phyloP scores from a whole-genome alignment of 176 grass and related monocot species.

The Carex myosuroides region DNA sequence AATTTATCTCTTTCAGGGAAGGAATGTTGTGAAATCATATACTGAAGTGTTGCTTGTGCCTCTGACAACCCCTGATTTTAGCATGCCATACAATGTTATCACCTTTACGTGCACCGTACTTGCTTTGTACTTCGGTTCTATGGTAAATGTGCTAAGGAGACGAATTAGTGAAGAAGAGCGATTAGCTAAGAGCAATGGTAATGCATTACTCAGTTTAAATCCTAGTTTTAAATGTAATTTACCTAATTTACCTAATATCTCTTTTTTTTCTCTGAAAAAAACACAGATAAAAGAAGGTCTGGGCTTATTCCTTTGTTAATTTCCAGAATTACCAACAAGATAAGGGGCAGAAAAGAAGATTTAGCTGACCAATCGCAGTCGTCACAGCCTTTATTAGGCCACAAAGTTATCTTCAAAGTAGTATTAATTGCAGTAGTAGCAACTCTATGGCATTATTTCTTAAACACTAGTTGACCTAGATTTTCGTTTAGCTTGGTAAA shows the following conservation, averaged over 20 bases:
- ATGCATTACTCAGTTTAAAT: background rate
- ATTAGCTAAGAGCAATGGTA: slow-evolving; percentile 62
- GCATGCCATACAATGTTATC: slow-evolving; percentile 99
- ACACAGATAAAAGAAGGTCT: slow-evolving; percentile 21
- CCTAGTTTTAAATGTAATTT: background rate
- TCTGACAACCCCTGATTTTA: slow-evolving; percentile 98
- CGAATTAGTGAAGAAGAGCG: slow-evolving; percentile 81
- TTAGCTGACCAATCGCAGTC: slow-evolving; percentile 10
- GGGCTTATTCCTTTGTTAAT: slow-evolving; percentile 26
- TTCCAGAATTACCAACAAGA: slow-evolving; percentile 31
- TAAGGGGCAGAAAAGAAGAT: slow-evolving; percentile 26
- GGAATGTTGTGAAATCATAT: slow-evolving; percentile 62
- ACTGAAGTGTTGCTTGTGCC: slow-evolving; percentile 97
- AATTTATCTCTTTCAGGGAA: slow-evolving; percentile 45
- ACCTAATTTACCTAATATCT: background rate
- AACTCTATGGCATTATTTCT: slow-evolving; percentile 34
- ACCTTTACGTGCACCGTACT: slow-evolving; percentile 94
- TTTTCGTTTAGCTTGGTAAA: background rate
- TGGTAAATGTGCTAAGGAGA: slow-evolving; percentile 83
- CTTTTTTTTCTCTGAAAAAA: background rate
- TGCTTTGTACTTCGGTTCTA: slow-evolving; percentile 88
- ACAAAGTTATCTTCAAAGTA: slow-evolving; percentile 30
- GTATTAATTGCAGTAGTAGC: slow-evolving; percentile 23
- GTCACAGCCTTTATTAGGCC: slow-evolving; percentile 8
- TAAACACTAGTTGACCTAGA: slow-evolving; percentile 28